Evolutionary conservation across 148 eudicot genomes (phyloP), one percentile per base, ranked within the genome.

Genomic region (Fagopyrum esculentum): DNA sequence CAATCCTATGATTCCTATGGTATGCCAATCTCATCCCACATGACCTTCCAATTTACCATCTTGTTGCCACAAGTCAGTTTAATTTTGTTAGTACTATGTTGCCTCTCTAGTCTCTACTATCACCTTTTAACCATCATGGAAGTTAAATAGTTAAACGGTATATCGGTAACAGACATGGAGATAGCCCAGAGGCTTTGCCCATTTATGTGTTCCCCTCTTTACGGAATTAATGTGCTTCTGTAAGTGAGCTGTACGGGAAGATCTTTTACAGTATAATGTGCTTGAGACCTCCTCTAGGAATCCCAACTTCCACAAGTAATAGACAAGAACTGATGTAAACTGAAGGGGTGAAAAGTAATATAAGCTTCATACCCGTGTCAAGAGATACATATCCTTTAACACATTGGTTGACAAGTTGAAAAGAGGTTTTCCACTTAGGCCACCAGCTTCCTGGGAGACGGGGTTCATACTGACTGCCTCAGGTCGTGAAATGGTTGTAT

Each of bases 351-450:
- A 43, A 59, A 66, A 66, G 13, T 46, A 2, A 35, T 1, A 35
- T 1, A 35, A 66, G 46, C 71, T 35, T 49, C 83, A 74, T 81
- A 95, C 99, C 98, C 88, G 89, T 11, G 99, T 95, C 46, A 95
- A 83, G 56, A 83, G 73, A 83, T 95, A 95, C 96, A 92, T 92
- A 74, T 95, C 98, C 82, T 84, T 89, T 83, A 95, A 82, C 73
- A 89, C 87, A 78, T 86, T 77, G 66, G 92, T 95, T 51, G 99
- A 92, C 85, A 89, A 81, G 61, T 77, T 43, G 49, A 92, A 89
- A 22, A 95, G 89, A 77, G 99, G 99, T 82, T 95, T 92, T 80
- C 99, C 99, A 81, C 99, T 95, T 80, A 95, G 85, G 81, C 98
- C 98, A 80, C 99, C 99, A 61, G 87, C 59, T 87, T 95, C 99